A percentile compares a stretch with the other conserved stretches of the same genome.
Conservation (phyloP, 345 rosid genomes). For the Lumnitzera racemosa region DNA sequence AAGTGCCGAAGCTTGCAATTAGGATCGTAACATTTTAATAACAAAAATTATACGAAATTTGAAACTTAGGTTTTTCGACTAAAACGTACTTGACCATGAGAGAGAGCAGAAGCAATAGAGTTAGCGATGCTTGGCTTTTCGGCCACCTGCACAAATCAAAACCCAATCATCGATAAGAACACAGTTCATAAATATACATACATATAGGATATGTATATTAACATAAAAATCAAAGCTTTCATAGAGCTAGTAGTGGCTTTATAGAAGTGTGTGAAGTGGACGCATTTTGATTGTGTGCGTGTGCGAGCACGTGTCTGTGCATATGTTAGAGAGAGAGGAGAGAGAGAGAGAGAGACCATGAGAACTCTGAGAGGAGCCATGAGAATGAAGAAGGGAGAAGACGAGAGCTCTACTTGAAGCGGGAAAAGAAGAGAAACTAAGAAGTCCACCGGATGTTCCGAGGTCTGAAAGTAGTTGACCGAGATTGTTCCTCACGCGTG, state of each 20-base stretch:
- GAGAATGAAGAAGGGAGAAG: neutral
- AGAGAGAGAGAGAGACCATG: constrained; percentile 7
- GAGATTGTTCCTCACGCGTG: too few relatives aligned
- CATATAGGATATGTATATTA: too few relatives aligned
- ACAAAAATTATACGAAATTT: neutral
- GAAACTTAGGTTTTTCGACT: neutral
- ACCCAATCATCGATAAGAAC: neutral
- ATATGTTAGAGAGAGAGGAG: neutral
- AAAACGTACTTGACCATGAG: constrained; percentile 51
- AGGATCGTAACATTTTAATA: neutral
- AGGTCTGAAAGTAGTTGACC: too few relatives aligned
- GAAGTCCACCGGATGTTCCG: too few relatives aligned
- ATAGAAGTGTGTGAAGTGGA: too few relatives aligned
- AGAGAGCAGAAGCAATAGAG: constrained; percentile 79
- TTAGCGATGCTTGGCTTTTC: constrained; percentile 97
- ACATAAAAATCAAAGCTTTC: too few relatives aligned
- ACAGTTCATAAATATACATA: neutral
- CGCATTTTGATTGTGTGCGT: too few relatives aligned
- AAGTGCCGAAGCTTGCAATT: too few relatives aligned
- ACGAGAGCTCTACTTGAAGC: neutral
- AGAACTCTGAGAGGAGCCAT: constrained; percentile 14
- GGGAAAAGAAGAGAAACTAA: too few relatives aligned
- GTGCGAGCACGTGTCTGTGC: too few relatives aligned
- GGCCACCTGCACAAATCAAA: constrained; percentile 46
- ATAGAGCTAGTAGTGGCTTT: too few relatives aligned